Evolutionary conservation across 1,284 basidiomycete genomes (phyloP).

Genomic region (Macrocybe sp.): DNA sequence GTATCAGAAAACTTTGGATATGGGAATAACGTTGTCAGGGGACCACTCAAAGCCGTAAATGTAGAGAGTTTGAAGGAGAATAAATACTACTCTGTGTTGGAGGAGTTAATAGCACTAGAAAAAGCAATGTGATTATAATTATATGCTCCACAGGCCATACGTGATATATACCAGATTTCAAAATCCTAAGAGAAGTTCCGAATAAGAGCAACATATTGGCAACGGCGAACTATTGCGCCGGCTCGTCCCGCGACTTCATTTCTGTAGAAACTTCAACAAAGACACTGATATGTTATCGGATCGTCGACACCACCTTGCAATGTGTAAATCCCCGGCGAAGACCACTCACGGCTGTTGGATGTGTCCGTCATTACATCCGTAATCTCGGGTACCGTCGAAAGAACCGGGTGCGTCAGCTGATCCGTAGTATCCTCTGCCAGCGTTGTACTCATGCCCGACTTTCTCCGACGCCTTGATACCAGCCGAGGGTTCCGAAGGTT

Average conservation of each 20-base stretch:
- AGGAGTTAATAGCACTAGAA: constrained; percentile 62
- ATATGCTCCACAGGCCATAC: no score
- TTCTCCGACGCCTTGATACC: background rate
- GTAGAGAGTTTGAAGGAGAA: constrained; percentile 23
- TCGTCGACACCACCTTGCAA: no score
- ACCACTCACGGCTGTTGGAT: no score
- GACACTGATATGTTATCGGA: no score
- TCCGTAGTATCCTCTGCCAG: background rate
- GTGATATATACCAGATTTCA: no score
- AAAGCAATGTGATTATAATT: constrained; percentile 36
- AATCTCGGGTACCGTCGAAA: constrained; percentile 15
- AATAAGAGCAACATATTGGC: no score
- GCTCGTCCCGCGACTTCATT: no score
- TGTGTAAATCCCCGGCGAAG: no score
- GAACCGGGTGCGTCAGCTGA: constrained; percentile 8
- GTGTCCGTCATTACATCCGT: background rate
- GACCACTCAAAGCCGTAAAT: constrained; percentile 46
- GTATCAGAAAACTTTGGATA: constrained; percentile 68
- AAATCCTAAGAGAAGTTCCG: no score
- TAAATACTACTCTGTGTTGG: constrained; percentile 31
- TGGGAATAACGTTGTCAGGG: constrained; percentile 52
- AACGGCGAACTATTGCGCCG: no score
- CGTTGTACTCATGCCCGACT: background rate
- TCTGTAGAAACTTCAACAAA: no score
- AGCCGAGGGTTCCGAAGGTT: constrained; percentile 25